Evolutionary conservation across 2,329 filamentous ascomycete species (phyloP), one percentile per base, ranked within the genome.

Genomic region (Hymenoscyphus occultus): DNA sequence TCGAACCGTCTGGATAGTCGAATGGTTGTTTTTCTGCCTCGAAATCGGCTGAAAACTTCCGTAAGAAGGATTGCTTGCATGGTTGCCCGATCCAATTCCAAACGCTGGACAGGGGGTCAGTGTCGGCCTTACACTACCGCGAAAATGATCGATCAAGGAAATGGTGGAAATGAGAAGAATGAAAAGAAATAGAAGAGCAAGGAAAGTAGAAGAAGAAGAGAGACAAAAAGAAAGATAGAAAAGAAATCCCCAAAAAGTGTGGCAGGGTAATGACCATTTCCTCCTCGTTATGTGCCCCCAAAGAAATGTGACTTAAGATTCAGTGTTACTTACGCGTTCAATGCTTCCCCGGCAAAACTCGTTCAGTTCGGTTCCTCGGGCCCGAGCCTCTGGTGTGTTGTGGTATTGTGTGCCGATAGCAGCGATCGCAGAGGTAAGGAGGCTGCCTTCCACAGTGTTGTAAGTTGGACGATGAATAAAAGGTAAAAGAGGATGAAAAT

Each of bases 21-120:
- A 51, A 73, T 63, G 28, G 63, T 69, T 16, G 67, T 71, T 62
- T 71, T 74, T 28, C 67, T 64, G n/a, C 71, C 73, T 57, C 73
- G 70, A 61, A 74, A 75, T 42, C 67, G 69, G 56, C 68, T 72
- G 58, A 74, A 75, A 13, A 73, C 64, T 60, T 75, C 74, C 14
- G 72, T 74, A 4, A 74, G 70, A n/a, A 74, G 63, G 48, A 75
- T 74, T 39, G 73, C 72, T 68, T 75, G 73, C 70, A 74, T 73
- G 10, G 67, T 73, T 13, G 68, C 59, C n/a, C 71, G 61, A 61
- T 64, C 68, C 71, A 72, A 74, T 56, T 65, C 68, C 16, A 64
- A 59, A 54, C 67, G 70, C 70, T 72, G 60, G 39, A 10, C 16
- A n/a, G 35, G 31, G 31, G 32, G 48, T 66, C 45, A 67, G 63